Evolutionary conservation across 768 basidiomycete species (phyloP), one percentile per base, ranked within the genome.

Genomic region (Lactarius vividus): DNA sequence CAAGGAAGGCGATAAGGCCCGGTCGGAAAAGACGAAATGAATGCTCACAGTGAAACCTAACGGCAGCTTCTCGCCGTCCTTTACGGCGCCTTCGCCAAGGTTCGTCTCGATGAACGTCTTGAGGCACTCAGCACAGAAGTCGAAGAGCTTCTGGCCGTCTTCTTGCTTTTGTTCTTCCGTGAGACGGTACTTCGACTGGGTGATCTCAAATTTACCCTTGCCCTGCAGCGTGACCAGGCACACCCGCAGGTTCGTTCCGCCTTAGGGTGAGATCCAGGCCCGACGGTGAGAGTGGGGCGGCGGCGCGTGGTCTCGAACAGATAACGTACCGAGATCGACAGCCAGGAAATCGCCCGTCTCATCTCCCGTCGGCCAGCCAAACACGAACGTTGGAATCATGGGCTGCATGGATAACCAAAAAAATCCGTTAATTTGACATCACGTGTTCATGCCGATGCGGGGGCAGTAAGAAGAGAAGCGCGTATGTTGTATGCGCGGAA

Each of bases 111-210:
- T 83, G 77, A 98, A 99, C 8, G 85, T 87, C 76, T 92, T 90
- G 65, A 98, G 78, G 74, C 91, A 97, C 74, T 96, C 89, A 0
- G 94, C 97, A 74, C 96, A 98, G 73, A 99, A 99, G 78, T 99
- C 97, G 71, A 99, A 98, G 59, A 99, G 79, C 66, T 88, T 89
- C 74, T 94, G 89, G 7, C 96, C 97, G n/a, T 98, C 94, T 8
- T 92, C 93, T 65, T 97, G 94, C 77, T 99, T 99, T 76, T 98
- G 97, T 73, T 98, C 97, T 74, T 99, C 97, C 1, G 92, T 88
- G 54, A 99, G 85, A 59, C 96, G 90, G 77, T 98, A 98, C 77
- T 99, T 99, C 40, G 95, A 90, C 75, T 98, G 96, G 0, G 95
- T 94, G 71, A 99, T 90, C 78, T 98, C 95, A 75, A 98, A 99